These are phyloP conservation scores for Malania oleifera DNA, from an alignment of 164 flowering plant species.

Conservation along the genomic window DNA sequence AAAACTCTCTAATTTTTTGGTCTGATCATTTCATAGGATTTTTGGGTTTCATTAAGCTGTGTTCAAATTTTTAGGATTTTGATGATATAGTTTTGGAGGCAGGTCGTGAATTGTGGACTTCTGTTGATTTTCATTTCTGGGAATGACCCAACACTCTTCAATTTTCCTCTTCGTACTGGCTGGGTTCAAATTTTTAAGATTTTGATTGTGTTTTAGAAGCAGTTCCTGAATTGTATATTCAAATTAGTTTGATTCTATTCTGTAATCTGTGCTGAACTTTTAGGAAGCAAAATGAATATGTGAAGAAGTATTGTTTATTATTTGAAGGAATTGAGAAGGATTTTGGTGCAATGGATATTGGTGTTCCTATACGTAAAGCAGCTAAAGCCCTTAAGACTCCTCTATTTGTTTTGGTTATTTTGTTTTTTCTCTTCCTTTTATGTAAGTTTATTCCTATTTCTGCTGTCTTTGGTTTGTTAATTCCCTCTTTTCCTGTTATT, in stretches of 20 bases:
- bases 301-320: background rate
- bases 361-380: constrained; percentile 20
- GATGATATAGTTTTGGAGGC: too few species aligned
- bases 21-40: too few species aligned
- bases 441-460: constrained; percentile 40
- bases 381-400: constrained; percentile 26
- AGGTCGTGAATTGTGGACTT: too few species aligned
- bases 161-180: background rate
- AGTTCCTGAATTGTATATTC: too few species aligned
- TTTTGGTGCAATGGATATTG: constrained; percentile 34
- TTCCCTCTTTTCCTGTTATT: constrained; percentile 28
- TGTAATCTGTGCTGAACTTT: background rate
- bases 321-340: constrained; percentile 36
- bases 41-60: too few species aligned
- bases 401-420: constrained; percentile 38
- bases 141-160: constrained; percentile 13
- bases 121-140: background rate
- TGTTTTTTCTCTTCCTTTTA: constrained; percentile 31
- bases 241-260: constrained; percentile 1
- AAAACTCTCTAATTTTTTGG: too few species aligned
- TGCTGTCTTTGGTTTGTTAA: constrained; percentile 25
- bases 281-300: too few species aligned
- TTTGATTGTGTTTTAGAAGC: too few species aligned
- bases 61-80: too few species aligned
- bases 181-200: background rate